A percentile compares a stretch with the other conserved stretches of the same genome.
These are phyloP conservation scores for Ziziphus jujuba DNA, from an alignment of 306 rosid species.

Conservation along the genomic window DNA sequence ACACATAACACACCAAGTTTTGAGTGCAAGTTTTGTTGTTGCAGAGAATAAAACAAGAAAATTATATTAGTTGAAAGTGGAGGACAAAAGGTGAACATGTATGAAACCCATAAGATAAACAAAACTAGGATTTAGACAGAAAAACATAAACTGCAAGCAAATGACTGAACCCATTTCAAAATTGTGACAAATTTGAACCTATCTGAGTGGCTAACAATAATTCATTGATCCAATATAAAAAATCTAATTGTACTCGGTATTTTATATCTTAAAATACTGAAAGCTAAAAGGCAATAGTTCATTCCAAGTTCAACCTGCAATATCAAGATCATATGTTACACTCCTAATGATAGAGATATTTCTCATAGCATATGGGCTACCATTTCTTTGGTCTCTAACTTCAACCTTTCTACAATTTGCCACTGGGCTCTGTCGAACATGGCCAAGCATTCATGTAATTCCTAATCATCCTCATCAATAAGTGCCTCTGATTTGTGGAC, in stretches of 20 bases:
- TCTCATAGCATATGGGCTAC: too few relatives aligned
- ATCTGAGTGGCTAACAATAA: too few relatives aligned
- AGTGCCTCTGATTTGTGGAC: not conserved
- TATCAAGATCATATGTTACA: too few relatives aligned
- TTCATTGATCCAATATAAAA: too few relatives aligned
- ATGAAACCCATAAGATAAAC: not conserved
- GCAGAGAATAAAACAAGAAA: not conserved
- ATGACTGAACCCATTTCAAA: not conserved
- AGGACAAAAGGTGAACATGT: not conserved
- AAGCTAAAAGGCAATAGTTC: too few relatives aligned
- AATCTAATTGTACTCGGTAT: too few relatives aligned
- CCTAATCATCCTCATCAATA: not conserved
- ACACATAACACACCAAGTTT: not conserved
- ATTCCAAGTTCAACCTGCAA: too few relatives aligned
- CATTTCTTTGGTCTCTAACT: not conserved
- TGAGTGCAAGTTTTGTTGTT: not conserved
- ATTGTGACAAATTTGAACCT: too few relatives aligned
- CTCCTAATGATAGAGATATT: too few relatives aligned
- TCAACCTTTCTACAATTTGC: not conserved
- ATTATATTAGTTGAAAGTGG: not conserved
- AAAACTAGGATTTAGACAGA: not conserved
- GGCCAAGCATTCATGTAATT: not conserved
- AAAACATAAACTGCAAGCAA: not conserved
- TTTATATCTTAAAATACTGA: too few relatives aligned
- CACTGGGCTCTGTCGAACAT: not conserved